Percentiles rank a stretch among this genome's conserved stretches.
These are phyloP conservation scores for Aspergillus sp. DNA, from an alignment of 2,329 filamentous ascomycete species.

Conservation along the genomic window DNA sequence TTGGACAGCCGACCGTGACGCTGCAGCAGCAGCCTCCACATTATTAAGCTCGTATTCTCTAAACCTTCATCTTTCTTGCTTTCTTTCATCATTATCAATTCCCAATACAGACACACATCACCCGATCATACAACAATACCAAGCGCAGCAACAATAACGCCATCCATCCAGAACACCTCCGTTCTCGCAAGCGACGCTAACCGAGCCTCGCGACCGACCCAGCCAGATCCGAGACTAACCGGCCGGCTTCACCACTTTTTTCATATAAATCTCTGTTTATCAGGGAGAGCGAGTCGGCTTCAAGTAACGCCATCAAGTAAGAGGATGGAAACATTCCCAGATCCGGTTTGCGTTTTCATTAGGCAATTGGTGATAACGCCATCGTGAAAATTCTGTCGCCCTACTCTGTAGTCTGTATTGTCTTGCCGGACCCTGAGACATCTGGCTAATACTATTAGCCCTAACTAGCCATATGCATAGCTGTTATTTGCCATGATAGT, in stretches of 20 bases:
- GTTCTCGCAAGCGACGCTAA: background rate
- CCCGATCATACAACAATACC: background rate
- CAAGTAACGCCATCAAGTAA: background rate
- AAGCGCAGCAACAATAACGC: background rate
- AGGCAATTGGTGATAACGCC: background rate
- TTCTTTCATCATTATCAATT: background rate
- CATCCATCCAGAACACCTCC: background rate
- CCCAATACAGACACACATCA: background rate
- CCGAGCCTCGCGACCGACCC: background rate
- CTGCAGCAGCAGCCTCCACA: background rate
- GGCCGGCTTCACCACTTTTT: background rate
- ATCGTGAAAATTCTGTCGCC: background rate
- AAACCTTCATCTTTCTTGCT: background rate
- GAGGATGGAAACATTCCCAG: background rate
- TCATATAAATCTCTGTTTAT: background rate
- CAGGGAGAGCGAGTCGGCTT: background rate
- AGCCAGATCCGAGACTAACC: background rate
- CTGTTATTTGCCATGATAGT: too few relatives aligned
- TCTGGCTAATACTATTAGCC: too few relatives aligned
- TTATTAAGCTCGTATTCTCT: background rate
- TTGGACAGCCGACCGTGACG: too few relatives aligned
- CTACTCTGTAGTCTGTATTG: too few relatives aligned
- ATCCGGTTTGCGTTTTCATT: background rate
- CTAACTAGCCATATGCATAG: too few relatives aligned
- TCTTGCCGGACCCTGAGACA: too few relatives aligned